A percentile compares a stretch with the other conserved stretches of the same genome.
These are phyloP conservation scores for Fusarium equiseti DNA, from an alignment of 2,329 filamentous ascomycete genomes.

Conservation along the genomic window DNA sequence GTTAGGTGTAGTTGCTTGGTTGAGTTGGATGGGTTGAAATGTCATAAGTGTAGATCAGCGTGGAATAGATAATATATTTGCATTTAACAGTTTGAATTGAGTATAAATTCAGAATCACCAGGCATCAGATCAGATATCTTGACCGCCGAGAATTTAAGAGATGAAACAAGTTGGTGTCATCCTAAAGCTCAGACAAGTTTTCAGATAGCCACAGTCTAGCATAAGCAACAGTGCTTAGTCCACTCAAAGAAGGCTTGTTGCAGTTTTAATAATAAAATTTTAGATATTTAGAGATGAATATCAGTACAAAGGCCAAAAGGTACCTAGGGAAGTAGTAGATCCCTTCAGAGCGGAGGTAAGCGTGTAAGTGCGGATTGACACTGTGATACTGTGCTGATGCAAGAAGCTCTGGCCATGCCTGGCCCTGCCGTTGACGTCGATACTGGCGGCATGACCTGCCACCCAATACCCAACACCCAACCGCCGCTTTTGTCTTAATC, in stretches of 20 bases:
- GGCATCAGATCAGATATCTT: background rate
- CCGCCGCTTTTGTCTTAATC: constrained; percentile 12
- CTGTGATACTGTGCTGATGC: constrained; percentile 42
- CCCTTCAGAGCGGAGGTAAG: background rate
- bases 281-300: background rate
- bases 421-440: constrained; percentile 50
- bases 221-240: background rate
- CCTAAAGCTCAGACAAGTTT: background rate
- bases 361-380: constrained; percentile 30
- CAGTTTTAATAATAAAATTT: background rate
- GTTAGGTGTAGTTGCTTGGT: constrained; percentile 8
- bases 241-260: background rate
- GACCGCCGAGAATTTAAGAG: background rate
- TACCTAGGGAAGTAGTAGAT: background rate
- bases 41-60: constrained; percentile 31
- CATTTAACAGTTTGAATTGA: background rate
- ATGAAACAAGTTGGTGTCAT: background rate
- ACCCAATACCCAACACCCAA: constrained; percentile 25
- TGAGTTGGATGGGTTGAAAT: constrained; percentile 11
- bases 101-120: background rate
- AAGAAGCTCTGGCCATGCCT: constrained; percentile 46
- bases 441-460: constrained; percentile 36
- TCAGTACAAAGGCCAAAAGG: no score
- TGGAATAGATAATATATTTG: constrained; percentile 15
- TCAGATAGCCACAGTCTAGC: background rate